Base-by-base conservation (phyloP, 495 filamentous ascomycete species). In the Daldinia decipiens region DNA sequence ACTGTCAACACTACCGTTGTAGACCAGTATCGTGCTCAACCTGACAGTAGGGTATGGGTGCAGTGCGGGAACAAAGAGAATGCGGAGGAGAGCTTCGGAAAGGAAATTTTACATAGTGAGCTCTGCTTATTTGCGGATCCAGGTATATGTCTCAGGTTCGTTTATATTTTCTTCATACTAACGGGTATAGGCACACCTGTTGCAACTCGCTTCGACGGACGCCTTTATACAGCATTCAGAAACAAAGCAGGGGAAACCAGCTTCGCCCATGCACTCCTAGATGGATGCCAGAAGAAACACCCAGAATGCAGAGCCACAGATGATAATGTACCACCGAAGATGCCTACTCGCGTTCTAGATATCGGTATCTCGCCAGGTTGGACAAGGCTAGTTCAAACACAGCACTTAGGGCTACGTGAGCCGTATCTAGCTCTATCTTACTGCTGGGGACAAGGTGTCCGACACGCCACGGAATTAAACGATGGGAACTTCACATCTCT, bases 261-360 rank as follows among this genome's bases (percentile, higher is more conserved):
- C 15, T 72, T 72, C 8, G 64, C 59, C 2, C 69, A 55, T 7
- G 17, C 13, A 8, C 45, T 64, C 17, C 29, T 72, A 0, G 11
- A 17, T 4, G 15, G 21, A 24, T 72, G 69, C 15, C 55, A 43
- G 39, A 64, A 17, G 15, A 9, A 8, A 11, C 69, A 72, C 15
- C 59, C 64, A 6, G 69, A 74, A 32, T 70, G 67, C 19, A 40
- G 67, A 27, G 8, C 45, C 2, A 29, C 34, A 36, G 51, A 54
- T 13, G 29, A n/a, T 11, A 50, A 63, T 8, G 13, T 3, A 15
- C 9, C n/a, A 7, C 62, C 53, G 2, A 53, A 59, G 9, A 73
- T 76, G 71, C 74, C 74, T 3, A 76, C 74, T 17, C 69, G 74
- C 0, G 71, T 76, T 9, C 39, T 76, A 12, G 69, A 67, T 26